Evolutionary conservation across 2,329 filamentous ascomycete genomes (phyloP).

Genomic region (Zalaria sp.): DNA sequence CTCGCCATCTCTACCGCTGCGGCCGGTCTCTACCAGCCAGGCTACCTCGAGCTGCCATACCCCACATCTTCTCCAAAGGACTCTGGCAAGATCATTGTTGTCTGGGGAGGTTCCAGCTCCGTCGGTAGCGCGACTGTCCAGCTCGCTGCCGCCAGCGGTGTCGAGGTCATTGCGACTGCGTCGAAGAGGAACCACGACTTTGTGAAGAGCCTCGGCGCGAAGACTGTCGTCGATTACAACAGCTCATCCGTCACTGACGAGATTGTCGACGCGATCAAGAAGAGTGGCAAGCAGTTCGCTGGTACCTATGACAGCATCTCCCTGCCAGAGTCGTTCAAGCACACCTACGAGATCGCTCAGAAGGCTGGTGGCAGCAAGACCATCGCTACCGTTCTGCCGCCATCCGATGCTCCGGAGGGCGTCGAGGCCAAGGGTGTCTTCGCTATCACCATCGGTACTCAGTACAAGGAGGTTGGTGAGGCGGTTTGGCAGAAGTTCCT

Average conservation of each 20-base stretch:
- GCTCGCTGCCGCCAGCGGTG: conserved; percentile 20
- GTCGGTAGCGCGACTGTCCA: conserved; percentile 21
- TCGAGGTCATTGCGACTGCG: conserved; percentile 18
- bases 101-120: conserved; percentile 23
- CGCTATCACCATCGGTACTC: conserved; percentile 6
- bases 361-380: conserved; percentile 7
- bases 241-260: conserved; percentile 19
- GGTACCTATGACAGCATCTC: conserved; percentile 27
- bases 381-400: conserved; percentile 7
- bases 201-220: conserved; percentile 16
- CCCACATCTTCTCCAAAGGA: conserved; percentile 19
- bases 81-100: conserved; percentile 22
- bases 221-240: conserved; percentile 20
- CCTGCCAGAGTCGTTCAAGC: conserved; percentile 5
- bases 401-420: conserved; percentile 11
- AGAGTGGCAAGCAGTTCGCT: conserved; percentile 21
- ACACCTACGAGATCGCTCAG: conserved; percentile 5
- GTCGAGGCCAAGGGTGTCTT: conserved; percentile 16
- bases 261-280: conserved; percentile 23
- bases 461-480: conserved; percentile 13
- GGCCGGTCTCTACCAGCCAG: conserved; percentile 26
- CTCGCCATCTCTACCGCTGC: conserved; percentile 30
- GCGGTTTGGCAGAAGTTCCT: conserved; percentile 20
- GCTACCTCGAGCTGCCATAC: conserved; percentile 23
- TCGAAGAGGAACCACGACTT: conserved; percentile 19